Conservation (phyloP, 768 basidiomycete species). For the Suillus bovinus region DNA sequence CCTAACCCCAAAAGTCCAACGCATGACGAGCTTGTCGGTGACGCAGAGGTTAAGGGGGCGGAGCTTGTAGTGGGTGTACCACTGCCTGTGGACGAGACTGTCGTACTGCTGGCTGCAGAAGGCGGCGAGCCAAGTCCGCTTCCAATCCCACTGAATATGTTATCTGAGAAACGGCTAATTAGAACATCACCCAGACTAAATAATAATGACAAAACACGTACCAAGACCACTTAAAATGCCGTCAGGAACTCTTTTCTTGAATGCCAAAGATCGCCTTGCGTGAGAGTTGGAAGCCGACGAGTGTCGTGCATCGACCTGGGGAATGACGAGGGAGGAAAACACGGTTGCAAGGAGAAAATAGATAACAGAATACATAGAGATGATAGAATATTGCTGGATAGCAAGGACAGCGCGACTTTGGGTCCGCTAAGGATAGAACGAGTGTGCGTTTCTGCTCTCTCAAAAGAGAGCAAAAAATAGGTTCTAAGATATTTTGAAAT, state of each 20-base stretch:
- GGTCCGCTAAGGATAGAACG: constrained; percentile 34
- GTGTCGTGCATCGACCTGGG: constrained; percentile 37
- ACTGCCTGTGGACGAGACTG: constrained; percentile 6
- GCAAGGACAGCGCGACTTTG: constrained; percentile 33
- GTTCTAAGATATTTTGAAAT: constrained; percentile 5
- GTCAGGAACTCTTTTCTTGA: constrained; percentile 24
- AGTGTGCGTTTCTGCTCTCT: constrained; percentile 36
- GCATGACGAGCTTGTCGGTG: constrained; percentile 7
- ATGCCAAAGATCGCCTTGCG: constrained; percentile 32
- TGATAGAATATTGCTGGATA: constrained; percentile 33
- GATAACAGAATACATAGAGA: constrained; percentile 24
- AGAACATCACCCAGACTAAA: background rate
- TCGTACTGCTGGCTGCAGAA: constrained; percentile 11
- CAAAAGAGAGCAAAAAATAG: constrained; percentile 12
- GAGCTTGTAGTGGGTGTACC: constrained; percentile 2
- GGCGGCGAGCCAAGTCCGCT: constrained; percentile 13
- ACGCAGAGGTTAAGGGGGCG: background rate
- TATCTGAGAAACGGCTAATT: background rate
- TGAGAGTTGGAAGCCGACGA: constrained; percentile 39
- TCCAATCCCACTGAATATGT: background rate
- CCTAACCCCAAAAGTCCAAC: constrained; percentile 11
- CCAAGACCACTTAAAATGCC: constrained; percentile 13
- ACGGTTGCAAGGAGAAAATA: constrained; percentile 30
- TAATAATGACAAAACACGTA: constrained; percentile 19
- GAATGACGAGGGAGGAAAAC: constrained; percentile 22